Evolutionary conservation across 2,329 filamentous ascomycete genomes (phyloP), one percentile per base, ranked within the genome.

Genomic region (Alternaria postmessia): DNA sequence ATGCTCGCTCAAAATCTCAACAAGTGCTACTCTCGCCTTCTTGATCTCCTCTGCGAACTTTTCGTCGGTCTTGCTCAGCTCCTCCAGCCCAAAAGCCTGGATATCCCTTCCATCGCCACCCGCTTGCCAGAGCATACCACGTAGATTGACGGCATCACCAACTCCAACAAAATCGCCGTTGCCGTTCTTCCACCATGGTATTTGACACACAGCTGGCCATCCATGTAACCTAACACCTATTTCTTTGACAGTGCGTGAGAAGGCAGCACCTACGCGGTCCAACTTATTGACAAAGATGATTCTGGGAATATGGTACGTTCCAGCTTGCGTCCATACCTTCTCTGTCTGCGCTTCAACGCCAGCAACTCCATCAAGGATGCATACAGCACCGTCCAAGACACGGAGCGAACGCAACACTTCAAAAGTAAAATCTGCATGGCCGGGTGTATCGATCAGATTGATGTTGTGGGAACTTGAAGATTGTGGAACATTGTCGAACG

Each of bases 301-400:
- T 32, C 93, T 86, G 0, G 95, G 95, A 41, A 98, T 96, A 22
- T 84, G 85, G 75, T 96, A 96, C 46, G 89, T 88, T 53, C 91
- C 92, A 7, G 95, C 94, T 64, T 97, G 95, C 14, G 87, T 85
- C 95, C 95, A 99, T 3, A 99, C 95, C 70, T 96, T 90, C 76
- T 99, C 95, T 0, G 95, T 98, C 76, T 98, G 95, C 1, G 95
- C 94, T 79, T 99, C 95, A 22, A 99, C 95, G 1, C 93, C 93
- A 62, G 94, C 93, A 38, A 97, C 93, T 0, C 92, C 93, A 75
- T 97, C 93, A 7, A 97, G 88, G 71, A 97, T 94, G 72, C 93
- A 96, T n/a, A 97, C 89, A 1, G 93, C 93, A 5, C 93, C 93
- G 74, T 97, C 93, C 0, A 97, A 85, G 34, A 97, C 91, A 20